phyloP scores from a whole-genome alignment of 495 filamentous ascomycete genomes.

The Gamarada debralockiae region DNA sequence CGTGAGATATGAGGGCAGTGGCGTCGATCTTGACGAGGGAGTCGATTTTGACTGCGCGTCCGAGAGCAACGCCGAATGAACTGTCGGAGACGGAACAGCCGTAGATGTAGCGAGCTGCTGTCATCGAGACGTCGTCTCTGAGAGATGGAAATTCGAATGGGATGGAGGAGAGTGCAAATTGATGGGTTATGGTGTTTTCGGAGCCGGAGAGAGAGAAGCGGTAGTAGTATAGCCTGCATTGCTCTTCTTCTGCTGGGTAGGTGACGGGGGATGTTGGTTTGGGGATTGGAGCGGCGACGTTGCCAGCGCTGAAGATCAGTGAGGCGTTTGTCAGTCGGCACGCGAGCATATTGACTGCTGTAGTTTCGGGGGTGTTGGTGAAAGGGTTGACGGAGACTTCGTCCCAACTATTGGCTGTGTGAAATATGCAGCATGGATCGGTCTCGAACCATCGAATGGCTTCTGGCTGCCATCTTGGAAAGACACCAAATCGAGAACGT shows the following conservation, averaged over 20 bases:
- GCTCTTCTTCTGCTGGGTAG: conserved; percentile 45
- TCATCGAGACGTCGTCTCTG: conserved; percentile 48
- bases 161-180: conserved; percentile 58
- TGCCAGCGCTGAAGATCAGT: conserved; percentile 55
- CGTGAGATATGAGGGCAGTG: conserved; percentile 36
- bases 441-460: conserved; percentile 61
- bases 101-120: conserved; percentile 48
- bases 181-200: conserved; percentile 42
- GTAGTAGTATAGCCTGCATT: conserved; percentile 66
- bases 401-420: conserved; percentile 66
- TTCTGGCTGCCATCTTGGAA: conserved; percentile 53
- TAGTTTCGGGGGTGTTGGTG: conserved; percentile 10
- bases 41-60: conserved; percentile 57
- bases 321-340: conserved; percentile 59
- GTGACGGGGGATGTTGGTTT: conserved; percentile 25
- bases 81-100: conserved; percentile 46
- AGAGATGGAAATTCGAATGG: conserved; percentile 61
- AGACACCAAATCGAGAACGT: conserved; percentile 57
- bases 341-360: conserved; percentile 52
- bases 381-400: conserved; percentile 11
- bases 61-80: conserved; percentile 47
- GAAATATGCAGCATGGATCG: conserved; percentile 59
- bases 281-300: conserved; percentile 41
- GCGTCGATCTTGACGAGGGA: conserved; percentile 55
- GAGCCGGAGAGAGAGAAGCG: conserved; percentile 38